Evolutionary conservation across 208 protist species (phyloP).

Genomic region (Trypanosoma lewisi): DNA sequence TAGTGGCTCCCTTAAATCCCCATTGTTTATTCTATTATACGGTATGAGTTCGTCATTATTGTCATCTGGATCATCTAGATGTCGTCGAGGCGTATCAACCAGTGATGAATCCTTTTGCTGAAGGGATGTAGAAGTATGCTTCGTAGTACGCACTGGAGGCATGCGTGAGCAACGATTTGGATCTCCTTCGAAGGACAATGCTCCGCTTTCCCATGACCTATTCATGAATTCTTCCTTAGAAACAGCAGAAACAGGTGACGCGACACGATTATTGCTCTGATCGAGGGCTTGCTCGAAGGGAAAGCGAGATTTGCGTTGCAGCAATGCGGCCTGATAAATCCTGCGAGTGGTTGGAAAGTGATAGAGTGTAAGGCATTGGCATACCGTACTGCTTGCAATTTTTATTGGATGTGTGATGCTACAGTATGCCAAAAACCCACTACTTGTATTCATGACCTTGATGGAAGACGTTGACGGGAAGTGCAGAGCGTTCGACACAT

Average conservation of each 20-base stretch:
- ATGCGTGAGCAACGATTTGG: background rate
- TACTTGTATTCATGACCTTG: background rate
- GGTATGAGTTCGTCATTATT: too few relatives aligned
- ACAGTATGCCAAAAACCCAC: constrained; percentile 19
- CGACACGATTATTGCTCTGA: background rate
- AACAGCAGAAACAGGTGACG: background rate
- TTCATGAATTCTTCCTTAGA: background rate
- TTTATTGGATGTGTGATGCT: background rate
- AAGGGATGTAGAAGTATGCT: background rate
- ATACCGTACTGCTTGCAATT: background rate
- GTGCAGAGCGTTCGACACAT: constrained; percentile 7
- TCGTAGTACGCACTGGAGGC: background rate
- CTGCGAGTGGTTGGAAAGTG: constrained; percentile 15
- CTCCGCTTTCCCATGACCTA: background rate
- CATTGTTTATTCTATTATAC: too few relatives aligned
- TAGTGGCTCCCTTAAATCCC: too few relatives aligned
- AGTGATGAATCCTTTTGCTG: background rate
- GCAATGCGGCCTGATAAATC: constrained; percentile 9
- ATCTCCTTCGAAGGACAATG: background rate
- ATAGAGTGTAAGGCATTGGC: background rate
- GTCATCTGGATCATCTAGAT: too few relatives aligned
- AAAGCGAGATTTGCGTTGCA: background rate
- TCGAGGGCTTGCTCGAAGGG: background rate
- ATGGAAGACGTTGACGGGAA: constrained; percentile 1
- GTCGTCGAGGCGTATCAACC: background rate